Base-by-base conservation (phyloP, 805 yeast genomes). In the Kluyveromyces dobzhanskii region DNA sequence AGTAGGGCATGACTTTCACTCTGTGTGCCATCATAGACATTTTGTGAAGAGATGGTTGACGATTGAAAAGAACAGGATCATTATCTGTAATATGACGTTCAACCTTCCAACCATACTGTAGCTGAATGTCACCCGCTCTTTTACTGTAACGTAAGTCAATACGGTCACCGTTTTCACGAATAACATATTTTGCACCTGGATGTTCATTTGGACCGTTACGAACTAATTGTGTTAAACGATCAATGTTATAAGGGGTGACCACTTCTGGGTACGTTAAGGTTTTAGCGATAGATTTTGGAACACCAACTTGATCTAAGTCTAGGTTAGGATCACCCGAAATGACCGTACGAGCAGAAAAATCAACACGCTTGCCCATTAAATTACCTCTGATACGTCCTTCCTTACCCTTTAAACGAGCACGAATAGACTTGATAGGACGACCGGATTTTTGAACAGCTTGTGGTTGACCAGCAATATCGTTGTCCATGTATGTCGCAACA, bases 11-110 rank as follows among this genome's bases (percentile, higher is more conserved):
- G 34, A 92, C 98, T 59, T 85, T 87, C 27, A 92, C 98, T 66
- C 95, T 76, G 62, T 92, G 99, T 13, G 96, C 94, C 97, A 92
- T 92, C 98, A 92, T 92, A 40, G 97, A 90, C 97, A 92, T 92
- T 64, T 94, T 92, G 69, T 92, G 99, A 63, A 92, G 73, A 33
- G 98, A 92, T 36, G 99, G 99, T 70, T 92, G 99, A 73, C 99
- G 95, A 63, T 92, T 92, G 73, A 92, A 92, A 54, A 92, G 73
- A 25, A 92, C 98, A 3, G 98, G 97, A 61, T 92, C 99, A 54
- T 87, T 77, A 63, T 92, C 99, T 84, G 87, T 86, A 53, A 92
- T 73, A 62, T 92, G 99, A 62, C 99, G 86, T 63, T 92, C 98
- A 44, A 92, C 98, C 62, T 85, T 87, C 98, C 98, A 94, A 37